Conservation (phyloP, 1,139 yeast species). For the Geotrichum fermentans region DNA sequence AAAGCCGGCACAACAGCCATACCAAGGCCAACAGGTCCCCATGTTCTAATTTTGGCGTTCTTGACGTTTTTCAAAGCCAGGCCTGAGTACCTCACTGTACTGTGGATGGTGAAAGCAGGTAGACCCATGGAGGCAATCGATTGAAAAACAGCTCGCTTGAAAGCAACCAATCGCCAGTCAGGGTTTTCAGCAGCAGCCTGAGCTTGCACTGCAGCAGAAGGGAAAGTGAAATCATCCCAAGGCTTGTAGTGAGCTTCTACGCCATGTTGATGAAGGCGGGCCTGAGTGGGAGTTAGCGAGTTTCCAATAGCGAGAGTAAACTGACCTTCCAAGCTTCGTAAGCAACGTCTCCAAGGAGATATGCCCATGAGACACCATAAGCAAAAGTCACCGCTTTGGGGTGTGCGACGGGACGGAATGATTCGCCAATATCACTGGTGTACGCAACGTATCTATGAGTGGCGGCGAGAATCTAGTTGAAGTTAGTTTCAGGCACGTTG, state of each 20-base stretch:
- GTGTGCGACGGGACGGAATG: constrained; percentile 81
- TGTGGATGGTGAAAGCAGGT: constrained; percentile 82
- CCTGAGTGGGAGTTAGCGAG: constrained; percentile 26
- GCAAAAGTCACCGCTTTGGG: constrained; percentile 60
- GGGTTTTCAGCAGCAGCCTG: constrained; percentile 41
- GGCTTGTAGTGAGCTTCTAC: constrained; percentile 63
- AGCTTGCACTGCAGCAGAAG: constrained; percentile 30
- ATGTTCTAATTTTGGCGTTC: constrained; percentile 49
- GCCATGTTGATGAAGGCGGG: constrained; percentile 64
- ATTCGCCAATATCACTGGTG: constrained; percentile 83
- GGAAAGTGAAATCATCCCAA: constrained; percentile 52
- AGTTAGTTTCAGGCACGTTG: not conserved
- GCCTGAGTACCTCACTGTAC: constrained; percentile 69
- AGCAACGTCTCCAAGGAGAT: constrained; percentile 72
- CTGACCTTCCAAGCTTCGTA: constrained; percentile 62
- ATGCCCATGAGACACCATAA: constrained; percentile 74
- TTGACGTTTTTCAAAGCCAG: constrained; percentile 46
- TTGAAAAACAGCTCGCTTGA: constrained; percentile 74
- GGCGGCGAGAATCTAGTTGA: constrained; percentile 50
- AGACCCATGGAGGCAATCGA: constrained; percentile 80
- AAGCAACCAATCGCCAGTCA: constrained; percentile 62
- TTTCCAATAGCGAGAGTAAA: constrained; percentile 3
- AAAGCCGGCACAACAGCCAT: constrained; percentile 71
- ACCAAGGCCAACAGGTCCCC: constrained; percentile 77
- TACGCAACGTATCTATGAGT: constrained; percentile 85